phyloP scores from a whole-genome alignment of 106 monocot species.

The Xerophyta viscosa region DNA sequence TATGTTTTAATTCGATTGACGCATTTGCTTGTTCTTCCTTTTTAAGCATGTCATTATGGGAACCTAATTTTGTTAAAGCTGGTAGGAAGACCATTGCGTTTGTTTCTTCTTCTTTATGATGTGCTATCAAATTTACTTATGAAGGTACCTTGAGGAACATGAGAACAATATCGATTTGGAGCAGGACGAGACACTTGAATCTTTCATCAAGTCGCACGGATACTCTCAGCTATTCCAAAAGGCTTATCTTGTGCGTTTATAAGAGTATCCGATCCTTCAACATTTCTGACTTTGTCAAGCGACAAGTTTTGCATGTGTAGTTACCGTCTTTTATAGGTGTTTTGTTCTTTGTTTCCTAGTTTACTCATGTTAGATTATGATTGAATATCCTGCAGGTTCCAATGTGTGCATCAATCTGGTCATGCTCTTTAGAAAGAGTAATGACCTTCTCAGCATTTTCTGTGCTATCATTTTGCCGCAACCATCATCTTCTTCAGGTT shows the following conservation, averaged over 20 bases:
- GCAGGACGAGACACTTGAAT: slow-evolving; percentile 59
- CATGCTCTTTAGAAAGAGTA: slow-evolving; percentile 71
- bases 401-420: slow-evolving; percentile 86
- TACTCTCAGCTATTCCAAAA: slow-evolving; percentile 75
- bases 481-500: slow-evolving; percentile 96
- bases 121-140: neutral
- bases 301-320: too few relatives aligned
- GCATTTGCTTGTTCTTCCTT: too few relatives aligned
- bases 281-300: too few relatives aligned
- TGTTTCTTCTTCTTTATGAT: neutral
- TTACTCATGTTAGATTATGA: neutral
- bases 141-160: slow-evolving; percentile 71
- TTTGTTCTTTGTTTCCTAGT: neutral
- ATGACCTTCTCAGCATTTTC: slow-evolving; percentile 84
- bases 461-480: slow-evolving; percentile 83
- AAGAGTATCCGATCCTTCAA: too few relatives aligned
- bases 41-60: too few relatives aligned
- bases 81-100: too few relatives aligned
- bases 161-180: slow-evolving; percentile 73
- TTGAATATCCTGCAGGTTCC: slow-evolving; percentile 39
- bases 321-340: too few relatives aligned
- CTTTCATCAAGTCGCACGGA: slow-evolving; percentile 69
- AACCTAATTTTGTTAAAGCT: too few relatives aligned
- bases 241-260: slow-evolving; percentile 73
- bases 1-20: too few relatives aligned